Conservation (phyloP, 1,284 basidiomycete genomes). For the Ceratobasidium sp. region DNA sequence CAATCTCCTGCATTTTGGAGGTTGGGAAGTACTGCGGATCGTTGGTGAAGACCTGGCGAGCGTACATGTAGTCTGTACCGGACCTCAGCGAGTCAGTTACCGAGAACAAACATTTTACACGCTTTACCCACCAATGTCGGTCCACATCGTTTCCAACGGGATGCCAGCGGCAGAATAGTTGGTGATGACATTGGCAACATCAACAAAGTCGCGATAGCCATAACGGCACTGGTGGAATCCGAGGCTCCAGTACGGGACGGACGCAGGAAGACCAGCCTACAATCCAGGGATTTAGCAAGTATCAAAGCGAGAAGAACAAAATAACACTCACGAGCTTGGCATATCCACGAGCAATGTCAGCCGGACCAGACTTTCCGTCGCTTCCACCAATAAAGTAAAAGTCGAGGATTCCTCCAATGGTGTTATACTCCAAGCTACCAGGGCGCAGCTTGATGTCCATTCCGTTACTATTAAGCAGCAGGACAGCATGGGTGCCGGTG, state of each 20-base stretch:
- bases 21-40: conserved; percentile 78
- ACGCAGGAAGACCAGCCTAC: conserved; percentile 66
- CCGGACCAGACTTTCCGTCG: conserved; percentile 68
- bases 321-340: conserved; percentile 63
- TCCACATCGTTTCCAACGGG: conserved; percentile 75
- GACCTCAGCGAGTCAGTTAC: background rate
- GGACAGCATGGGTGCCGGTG: conserved; percentile 75
- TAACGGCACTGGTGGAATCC: conserved; percentile 81
- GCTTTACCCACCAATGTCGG: conserved; percentile 69
- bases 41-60: conserved; percentile 74
- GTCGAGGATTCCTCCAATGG: conserved; percentile 77
- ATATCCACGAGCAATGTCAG: conserved; percentile 74
- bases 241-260: conserved; percentile 78
- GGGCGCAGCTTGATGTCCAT: conserved; percentile 77
- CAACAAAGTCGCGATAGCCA: conserved; percentile 73
- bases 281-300: background rate
- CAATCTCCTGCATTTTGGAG: conserved; percentile 72
- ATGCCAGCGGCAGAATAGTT: conserved; percentile 72
- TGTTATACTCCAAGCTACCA: conserved; percentile 74
- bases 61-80: conserved; percentile 76
- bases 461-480: conserved; percentile 76
- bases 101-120: background rate
- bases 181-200: conserved; percentile 71
- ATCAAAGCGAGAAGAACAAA: background rate
- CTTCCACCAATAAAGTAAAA: conserved; percentile 79